A percentile compares a stretch with the other conserved stretches of the same genome.
Conservation (phyloP, 1,139 yeast genomes). For the Komagataea norvegica region DNA sequence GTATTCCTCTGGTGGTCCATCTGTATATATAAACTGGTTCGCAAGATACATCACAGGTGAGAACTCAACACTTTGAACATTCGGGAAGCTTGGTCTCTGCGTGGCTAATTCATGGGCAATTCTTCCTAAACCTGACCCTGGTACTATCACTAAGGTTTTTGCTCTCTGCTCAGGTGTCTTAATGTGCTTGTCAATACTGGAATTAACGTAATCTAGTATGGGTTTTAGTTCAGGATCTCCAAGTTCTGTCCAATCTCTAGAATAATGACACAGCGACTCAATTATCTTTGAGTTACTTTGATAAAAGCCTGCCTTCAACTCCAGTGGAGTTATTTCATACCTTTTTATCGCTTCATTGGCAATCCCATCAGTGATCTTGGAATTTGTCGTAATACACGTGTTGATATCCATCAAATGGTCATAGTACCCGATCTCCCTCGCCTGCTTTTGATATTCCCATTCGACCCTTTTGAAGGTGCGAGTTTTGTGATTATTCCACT, state of each 20-base stretch:
- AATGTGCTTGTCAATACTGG: slow-evolving; percentile 31
- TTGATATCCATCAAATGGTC: slow-evolving; percentile 48
- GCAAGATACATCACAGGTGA: slow-evolving; percentile 67
- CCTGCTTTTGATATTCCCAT: slow-evolving; percentile 51
- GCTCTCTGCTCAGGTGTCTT: slow-evolving; percentile 25
- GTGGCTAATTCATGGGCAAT: slow-evolving; percentile 58
- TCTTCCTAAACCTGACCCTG: slow-evolving; percentile 79
- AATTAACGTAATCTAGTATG: slow-evolving; percentile 44
- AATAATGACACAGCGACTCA: slow-evolving; percentile 68
- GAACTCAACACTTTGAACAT: slow-evolving; percentile 67
- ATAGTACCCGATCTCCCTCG: slow-evolving; percentile 51
- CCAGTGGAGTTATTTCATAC: slow-evolving; percentile 42
- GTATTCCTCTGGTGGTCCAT: slow-evolving; percentile 8
- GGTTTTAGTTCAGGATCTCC: slow-evolving; percentile 48
- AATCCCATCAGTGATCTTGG: slow-evolving; percentile 40
- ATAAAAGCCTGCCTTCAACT: slow-evolving; percentile 32
- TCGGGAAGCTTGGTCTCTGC: slow-evolving; percentile 30
- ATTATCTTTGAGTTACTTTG: slow-evolving; percentile 51
- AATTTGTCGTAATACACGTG: slow-evolving; percentile 41
- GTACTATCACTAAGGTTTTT: slow-evolving; percentile 52
- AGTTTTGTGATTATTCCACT: slow-evolving; percentile 43
- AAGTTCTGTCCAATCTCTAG: slow-evolving; percentile 63
- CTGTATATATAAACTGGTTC: slow-evolving; percentile 48
- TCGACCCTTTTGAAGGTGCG: slow-evolving; percentile 45
- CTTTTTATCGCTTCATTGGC: slow-evolving; percentile 37